phyloP scores from a whole-genome alignment of 2,329 filamentous ascomycete genomes.

The Ophiostoma montium region DNA sequence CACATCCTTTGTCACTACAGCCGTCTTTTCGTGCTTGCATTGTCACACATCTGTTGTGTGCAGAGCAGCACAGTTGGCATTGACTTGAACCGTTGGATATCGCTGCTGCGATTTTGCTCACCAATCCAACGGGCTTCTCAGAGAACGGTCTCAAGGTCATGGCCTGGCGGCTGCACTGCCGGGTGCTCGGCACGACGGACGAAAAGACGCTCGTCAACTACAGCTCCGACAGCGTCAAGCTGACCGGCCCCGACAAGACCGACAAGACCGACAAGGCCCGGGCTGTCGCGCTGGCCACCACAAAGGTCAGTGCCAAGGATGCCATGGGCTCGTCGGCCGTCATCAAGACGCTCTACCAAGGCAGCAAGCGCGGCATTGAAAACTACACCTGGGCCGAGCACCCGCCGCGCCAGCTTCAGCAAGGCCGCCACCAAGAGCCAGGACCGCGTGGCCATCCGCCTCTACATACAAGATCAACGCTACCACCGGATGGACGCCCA shows the following conservation, averaged over 20 bases:
- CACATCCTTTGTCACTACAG: too few relatives aligned
- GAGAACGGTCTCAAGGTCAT: conserved; percentile 2
- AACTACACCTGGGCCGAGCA: conserved; percentile 26
- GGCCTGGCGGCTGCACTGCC: conserved; percentile 16
- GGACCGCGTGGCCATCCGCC: conserved; percentile 28
- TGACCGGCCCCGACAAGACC: background rate
- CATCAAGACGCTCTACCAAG: conserved; percentile 28
- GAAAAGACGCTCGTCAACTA: conserved; percentile 17
- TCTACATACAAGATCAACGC: conserved; percentile 34
- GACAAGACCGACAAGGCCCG: background rate
- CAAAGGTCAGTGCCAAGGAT: background rate
- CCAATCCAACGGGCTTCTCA: background rate
- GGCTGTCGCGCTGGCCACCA: background rate
- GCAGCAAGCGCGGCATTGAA: conserved; percentile 15
- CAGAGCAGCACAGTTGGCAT: too few relatives aligned
- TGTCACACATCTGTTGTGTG: too few relatives aligned
- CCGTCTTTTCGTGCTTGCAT: too few relatives aligned
- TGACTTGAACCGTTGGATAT: too few relatives aligned
- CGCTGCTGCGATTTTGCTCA: too few relatives aligned
- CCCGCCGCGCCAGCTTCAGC: conserved; percentile 26
- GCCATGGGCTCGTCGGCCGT: conserved; percentile 13
- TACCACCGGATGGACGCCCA: conserved; percentile 28
- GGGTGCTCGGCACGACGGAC: conserved; percentile 12
- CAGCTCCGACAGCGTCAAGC: background rate
- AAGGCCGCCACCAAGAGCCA: conserved; percentile 23